Conservation (phyloP, 140 eudicot species). For the Erigeron philadelphicus region DNA sequence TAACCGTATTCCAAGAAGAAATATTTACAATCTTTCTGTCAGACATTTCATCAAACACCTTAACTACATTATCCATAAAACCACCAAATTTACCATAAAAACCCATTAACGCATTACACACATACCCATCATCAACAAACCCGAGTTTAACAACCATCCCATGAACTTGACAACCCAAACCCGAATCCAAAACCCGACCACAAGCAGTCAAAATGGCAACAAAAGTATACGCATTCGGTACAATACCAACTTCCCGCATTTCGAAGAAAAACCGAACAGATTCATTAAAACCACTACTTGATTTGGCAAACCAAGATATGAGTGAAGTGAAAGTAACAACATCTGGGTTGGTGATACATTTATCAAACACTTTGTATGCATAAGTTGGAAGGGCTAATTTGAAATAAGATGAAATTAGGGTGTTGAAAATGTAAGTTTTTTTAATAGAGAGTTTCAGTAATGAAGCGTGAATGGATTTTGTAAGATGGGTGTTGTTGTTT, state of each 20-base stretch:
- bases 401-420: slow-evolving; percentile 56
- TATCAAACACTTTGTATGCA: slow-evolving; percentile 49
- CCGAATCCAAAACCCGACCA: slow-evolving; percentile 39
- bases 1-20: slow-evolving; percentile 80
- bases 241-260: slow-evolving; percentile 58
- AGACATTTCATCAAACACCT: slow-evolving; percentile 64
- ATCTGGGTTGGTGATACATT: slow-evolving; percentile 36
- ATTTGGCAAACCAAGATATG: slow-evolving; percentile 62
- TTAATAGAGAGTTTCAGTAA: slow-evolving; percentile 37
- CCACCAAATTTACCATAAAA: slow-evolving; percentile 55
- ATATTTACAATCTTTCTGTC: slow-evolving; percentile 30
- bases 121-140: slow-evolving; percentile 37
- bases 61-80: slow-evolving; percentile 39
- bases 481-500: slow-evolving; percentile 39
- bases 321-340: slow-evolving; percentile 64
- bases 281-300: slow-evolving; percentile 40
- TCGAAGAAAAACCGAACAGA: slow-evolving; percentile 51
- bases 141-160: slow-evolving; percentile 56
- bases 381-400: slow-evolving; percentile 41
- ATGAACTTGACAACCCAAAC: slow-evolving; percentile 65
- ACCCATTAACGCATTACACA: slow-evolving; percentile 69
- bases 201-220: slow-evolving; percentile 83
- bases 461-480: slow-evolving; percentile 57
- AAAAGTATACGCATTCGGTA: slow-evolving; percentile 66
- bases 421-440: slow-evolving; percentile 31